Evolutionary conservation across 148 eudicot species (phyloP), one percentile per base, ranked within the genome.

Genomic region (Silene latifolia): DNA sequence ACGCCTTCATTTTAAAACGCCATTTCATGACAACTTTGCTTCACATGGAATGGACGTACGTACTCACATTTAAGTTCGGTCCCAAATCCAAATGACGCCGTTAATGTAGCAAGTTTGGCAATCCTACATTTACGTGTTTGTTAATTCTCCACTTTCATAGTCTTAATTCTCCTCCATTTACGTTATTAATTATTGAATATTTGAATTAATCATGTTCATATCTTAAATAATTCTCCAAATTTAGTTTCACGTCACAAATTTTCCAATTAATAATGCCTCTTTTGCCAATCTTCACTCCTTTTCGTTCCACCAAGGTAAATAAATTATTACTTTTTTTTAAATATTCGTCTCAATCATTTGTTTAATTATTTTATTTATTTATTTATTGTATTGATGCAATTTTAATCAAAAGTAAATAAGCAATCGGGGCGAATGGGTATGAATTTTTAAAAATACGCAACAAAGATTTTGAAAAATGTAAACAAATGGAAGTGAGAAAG

Each of bases 281-380:
- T 51, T 59, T 77, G 70, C 69, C 80, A 12, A 20, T 73, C 47
- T 75, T 42, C 59, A 59, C 76, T 59, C 53, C 78, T 64, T 72
- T 42, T 13, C 29, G 74, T 71, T 75, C 46, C 72, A 83, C 58
- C 78, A 85, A 73, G 73, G 90, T 87, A 82, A 81, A 62, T 79
- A 81, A 61, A 19, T 0, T 13, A 19, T 61, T 5, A 35, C 21
- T 23, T 18, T 61, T 3, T 8, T n/a, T 1, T 60, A 5, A 48
- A 51, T 11, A 12, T 51, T 51, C 44, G 44, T 39, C 8, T 39
- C 44, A 39, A 7, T 39, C 9, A 39, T 39, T 39, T 39, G 39
- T 35, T 35, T 35, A 35, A 35, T 35, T 35, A 5, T 48, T 48
- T 48, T 48, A n/a, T n/a, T n/a, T n/a, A n/a, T 10, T 21, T 0